Evolutionary conservation across 495 filamentous ascomycete genomes (phyloP).

Genomic region (Penicillium salamii): DNA sequence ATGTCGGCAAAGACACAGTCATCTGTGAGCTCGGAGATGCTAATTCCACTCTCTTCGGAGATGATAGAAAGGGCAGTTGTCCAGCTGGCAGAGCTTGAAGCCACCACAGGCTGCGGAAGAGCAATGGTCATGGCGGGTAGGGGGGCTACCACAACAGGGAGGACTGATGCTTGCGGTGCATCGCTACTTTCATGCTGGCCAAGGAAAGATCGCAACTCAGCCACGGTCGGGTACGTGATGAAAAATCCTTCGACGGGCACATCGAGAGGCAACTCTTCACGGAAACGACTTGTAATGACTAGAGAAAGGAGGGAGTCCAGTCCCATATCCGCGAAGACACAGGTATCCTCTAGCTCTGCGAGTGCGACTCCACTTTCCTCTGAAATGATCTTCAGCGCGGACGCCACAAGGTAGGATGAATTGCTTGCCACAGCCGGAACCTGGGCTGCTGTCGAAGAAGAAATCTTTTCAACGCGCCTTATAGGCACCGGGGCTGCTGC

Average conservation of each 20-base stretch:
- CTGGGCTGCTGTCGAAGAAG: no score
- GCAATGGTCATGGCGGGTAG: no score
- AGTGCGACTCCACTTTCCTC: constrained; percentile 43
- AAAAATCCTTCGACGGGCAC: constrained; percentile 46
- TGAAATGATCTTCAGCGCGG: constrained; percentile 30
- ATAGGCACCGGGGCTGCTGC: no score
- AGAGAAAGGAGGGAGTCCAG: constrained; percentile 51
- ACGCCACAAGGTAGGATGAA: not conserved
- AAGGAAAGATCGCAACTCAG: not conserved
- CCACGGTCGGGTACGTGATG: constrained; percentile 49
- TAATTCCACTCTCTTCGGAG: constrained; percentile 24
- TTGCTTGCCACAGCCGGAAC: not conserved
- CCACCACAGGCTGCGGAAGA: not conserved
- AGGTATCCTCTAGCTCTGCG: constrained; percentile 33
- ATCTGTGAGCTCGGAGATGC: constrained; percentile 25
- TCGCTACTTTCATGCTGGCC: not conserved
- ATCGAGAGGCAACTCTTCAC: constrained; percentile 32
- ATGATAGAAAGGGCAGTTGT: constrained; percentile 5
- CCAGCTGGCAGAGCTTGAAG: not conserved
- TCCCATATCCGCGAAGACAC: constrained; percentile 42
- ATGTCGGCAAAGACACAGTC: constrained; percentile 37
- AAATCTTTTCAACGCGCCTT: no score
- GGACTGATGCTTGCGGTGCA: not conserved
- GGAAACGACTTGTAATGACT: constrained; percentile 34
- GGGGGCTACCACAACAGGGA: no score